Evolutionary conservation across 345 rosid species (phyloP).

Genomic region (Balakata baccata): DNA sequence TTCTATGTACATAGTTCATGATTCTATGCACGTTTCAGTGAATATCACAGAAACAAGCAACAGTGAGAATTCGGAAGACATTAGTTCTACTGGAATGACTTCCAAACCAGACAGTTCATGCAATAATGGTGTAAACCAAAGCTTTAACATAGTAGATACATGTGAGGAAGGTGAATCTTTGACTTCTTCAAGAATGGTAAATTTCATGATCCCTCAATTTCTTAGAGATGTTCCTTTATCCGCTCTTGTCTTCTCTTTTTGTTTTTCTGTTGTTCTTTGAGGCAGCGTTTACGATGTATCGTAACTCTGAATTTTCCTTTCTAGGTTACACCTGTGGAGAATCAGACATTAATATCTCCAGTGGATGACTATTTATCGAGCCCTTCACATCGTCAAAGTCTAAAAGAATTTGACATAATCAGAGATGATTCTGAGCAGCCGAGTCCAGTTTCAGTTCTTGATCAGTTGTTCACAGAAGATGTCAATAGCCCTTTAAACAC

Average conservation of each 20-base stretch:
- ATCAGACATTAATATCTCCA: conserved; percentile 21
- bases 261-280: background rate
- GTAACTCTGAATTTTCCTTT: conserved; percentile 5
- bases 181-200: conserved; percentile 36
- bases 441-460: conserved; percentile 64
- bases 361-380: conserved; percentile 25
- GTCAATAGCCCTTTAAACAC: conserved; percentile 25
- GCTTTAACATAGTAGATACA: conserved; percentile 17
- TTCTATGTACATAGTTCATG: conserved; percentile 14
- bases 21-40: conserved; percentile 22
- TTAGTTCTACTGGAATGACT: conserved; percentile 13
- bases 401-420: conserved; percentile 23
- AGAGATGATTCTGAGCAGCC: conserved; percentile 46
- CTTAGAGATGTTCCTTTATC: too few relatives aligned
- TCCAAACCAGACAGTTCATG: conserved; percentile 19
- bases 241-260: too few relatives aligned
- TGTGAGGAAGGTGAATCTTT: conserved; percentile 24
- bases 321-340: conserved; percentile 41
- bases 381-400: conserved; percentile 22
- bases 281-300: background rate
- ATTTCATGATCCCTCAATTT: background rate
- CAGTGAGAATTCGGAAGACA: conserved; percentile 7
- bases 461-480: conserved; percentile 41
- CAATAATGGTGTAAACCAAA: conserved; percentile 16
- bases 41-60: conserved; percentile 12